Evolutionary conservation across 106 monocot genomes (phyloP).

Genomic region (Cymbidium sinense): DNA sequence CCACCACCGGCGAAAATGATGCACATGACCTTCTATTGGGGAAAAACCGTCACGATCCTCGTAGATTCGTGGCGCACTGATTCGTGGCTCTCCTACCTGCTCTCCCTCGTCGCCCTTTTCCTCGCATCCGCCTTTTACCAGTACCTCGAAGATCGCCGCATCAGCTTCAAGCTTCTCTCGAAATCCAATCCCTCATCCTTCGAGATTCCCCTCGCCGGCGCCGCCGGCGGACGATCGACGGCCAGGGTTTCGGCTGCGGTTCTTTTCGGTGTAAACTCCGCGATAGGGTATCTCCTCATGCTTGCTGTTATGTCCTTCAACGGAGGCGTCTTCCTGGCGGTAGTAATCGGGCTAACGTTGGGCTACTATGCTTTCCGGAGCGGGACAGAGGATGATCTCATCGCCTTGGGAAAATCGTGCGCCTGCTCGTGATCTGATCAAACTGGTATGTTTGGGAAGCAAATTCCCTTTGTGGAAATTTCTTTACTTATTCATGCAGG

Average conservation of each 20-base stretch:
- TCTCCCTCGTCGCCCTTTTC: constrained; percentile 68
- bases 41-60: constrained; percentile 71
- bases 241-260: constrained; percentile 26
- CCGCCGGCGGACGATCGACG: constrained; percentile 7
- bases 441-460: not conserved
- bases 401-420: constrained; percentile 49
- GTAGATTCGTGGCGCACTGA: constrained; percentile 68
- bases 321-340: constrained; percentile 63
- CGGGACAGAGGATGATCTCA: constrained; percentile 48
- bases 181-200: constrained; percentile 11
- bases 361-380: constrained; percentile 79
- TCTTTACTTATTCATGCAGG: not conserved
- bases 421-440: constrained; percentile 50
- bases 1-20: constrained; percentile 50
- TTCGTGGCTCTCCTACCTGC: constrained; percentile 56
- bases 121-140: constrained; percentile 78
- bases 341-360: constrained; percentile 42
- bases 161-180: constrained; percentile 51
- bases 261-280: constrained; percentile 70
- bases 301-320: constrained; percentile 97
- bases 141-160: constrained; percentile 64
- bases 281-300: constrained; percentile 89
- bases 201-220: constrained; percentile 25
- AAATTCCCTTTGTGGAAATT: not conserved
- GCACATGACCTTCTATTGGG: constrained; percentile 99